Evolutionary conservation across 2,329 filamentous ascomycete species (phyloP), one percentile per base, ranked within the genome.

Genomic region (Monilinia fructigena): DNA sequence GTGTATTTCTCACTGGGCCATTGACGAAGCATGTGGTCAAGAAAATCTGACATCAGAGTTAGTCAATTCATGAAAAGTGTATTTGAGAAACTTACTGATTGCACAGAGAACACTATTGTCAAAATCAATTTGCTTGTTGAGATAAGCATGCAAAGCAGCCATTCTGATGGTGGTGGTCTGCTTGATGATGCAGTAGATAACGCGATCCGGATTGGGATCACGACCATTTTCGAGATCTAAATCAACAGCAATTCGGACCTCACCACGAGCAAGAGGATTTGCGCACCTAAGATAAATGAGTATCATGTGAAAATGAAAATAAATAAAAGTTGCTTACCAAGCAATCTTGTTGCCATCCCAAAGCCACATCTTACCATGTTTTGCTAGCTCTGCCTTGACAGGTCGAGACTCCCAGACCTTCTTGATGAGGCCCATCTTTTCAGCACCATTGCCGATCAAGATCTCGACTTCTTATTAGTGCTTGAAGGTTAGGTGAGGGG

Each of bases 11-110:
- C 79, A 0, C 88, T 89, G 0, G 95, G 92, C n/a, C 80, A 83
- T 76, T 96, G 87, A 5, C 95, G 91, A 65, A 99, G 82, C 10
- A 94, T 81, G 75, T 99, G 95, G 70, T 99, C 95, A 5, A 97
- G 81, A 74, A 97, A 97, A 75, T 90, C 83, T 85, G 47, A 11
- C 38, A 63, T 58, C 20, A 16, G 20, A 71, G 26, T 31, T 55
- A 60, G 55, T 40, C 45, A 23, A 55, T 58, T 23, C 42, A 63
- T 26, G 20, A 54, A 45, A 26, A 10, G 5, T 42, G 38, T 8
- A 20, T 6, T 16, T 47, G 58, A 18, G 50, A 16, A 18, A 79
- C 81, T 78, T 76, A 86, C 83, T 97, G 77, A 98, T 86, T 18
- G 90, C 89, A 74, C 95, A 91, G 10, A 94, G 82, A 26, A 94